Evolutionary conservation across 192 early-diverging fungal species (phyloP), one percentile per base, ranked within the genome.

Genomic region (Dimargaris cristalligena): DNA sequence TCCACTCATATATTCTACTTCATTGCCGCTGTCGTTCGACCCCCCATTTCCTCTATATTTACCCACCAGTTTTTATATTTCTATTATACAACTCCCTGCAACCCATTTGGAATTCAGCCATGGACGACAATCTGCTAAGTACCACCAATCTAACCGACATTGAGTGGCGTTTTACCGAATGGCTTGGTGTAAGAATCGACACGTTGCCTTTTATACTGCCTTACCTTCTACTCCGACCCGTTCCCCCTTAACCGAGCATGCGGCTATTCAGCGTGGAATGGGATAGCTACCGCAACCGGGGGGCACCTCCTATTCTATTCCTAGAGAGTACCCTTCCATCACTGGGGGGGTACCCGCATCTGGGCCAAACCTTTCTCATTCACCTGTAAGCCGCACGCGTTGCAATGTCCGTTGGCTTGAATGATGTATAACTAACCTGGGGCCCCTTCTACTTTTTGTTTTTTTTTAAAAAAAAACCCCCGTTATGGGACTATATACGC

Each of bases 121-220:
- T 41, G 38, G 38, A 41, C 16, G 38, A 41, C 38, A 16, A 16
- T 23, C 6, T 9, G 34, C 3, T n/a, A n/a, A 68, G 69, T 62
- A 54, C 63, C 28, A 69, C 67, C 48, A 77, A 79, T 44, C 68
- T 81, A 22, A 81, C 80, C 3, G 72, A 63, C 23, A 77, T 82
- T 3, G 80, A 82, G 61, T 82, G 80, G 80, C 74, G 80, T 51
- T 75, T 72, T 47, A 78, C 78, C 41, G 74, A 78, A 49, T 82
- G 80, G 80, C 31, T 74, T 13, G 73, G 41, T 38, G 56, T 59
- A 46, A 33, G 20, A 52, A 22, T 30, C n/a, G n/a, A n/a, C n/a
- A n/a, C n/a, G n/a, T n/a, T n/a, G n/a, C n/a, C n/a, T n/a, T n/a
- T n/a, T n/a, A n/a, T n/a, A n/a, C n/a, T n/a, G n/a, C n/a, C n/a